Conservation (phyloP, 2,329 filamentous ascomycete species). For the Acephala macrosclerotiorum region DNA sequence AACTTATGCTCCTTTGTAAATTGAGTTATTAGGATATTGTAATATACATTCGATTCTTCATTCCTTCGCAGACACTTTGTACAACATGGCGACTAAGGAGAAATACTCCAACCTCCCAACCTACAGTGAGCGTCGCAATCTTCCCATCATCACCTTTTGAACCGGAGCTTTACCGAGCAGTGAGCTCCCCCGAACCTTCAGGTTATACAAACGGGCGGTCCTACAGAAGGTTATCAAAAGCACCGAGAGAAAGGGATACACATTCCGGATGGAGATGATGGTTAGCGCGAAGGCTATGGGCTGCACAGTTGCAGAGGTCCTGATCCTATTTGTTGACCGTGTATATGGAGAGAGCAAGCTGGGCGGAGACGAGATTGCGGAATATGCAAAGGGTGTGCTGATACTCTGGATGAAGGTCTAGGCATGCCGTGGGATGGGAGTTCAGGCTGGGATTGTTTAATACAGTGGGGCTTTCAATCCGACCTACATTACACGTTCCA, state of each 20-base stretch:
- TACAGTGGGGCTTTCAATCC: neutral
- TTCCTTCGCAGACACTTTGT: constrained; percentile 13
- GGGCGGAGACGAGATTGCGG: constrained; percentile 92
- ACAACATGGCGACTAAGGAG: constrained; percentile 54
- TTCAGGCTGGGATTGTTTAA: constrained; percentile 21
- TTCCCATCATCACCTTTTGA: constrained; percentile 93
- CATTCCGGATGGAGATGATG: constrained; percentile 99
- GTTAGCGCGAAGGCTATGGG: constrained; percentile 96
- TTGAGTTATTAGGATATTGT: constrained; percentile 8
- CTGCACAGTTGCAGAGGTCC: constrained; percentile 91
- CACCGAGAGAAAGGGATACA: constrained; percentile 96
- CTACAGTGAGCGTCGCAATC: constrained; percentile 97
- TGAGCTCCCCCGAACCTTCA: constrained; percentile 75
- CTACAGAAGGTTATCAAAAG: constrained; percentile 88
- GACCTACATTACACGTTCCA: neutral
- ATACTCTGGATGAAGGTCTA: constrained; percentile 81
- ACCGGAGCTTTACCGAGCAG: constrained; percentile 90
- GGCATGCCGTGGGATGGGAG: constrained; percentile 2
- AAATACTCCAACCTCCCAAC: constrained; percentile 98
- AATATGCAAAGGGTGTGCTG: constrained; percentile 89
- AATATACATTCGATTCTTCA: constrained; percentile 22
- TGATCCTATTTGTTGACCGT: constrained; percentile 94
- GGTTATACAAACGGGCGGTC: constrained; percentile 91
- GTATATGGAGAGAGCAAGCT: constrained; percentile 96
- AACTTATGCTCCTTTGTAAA: constrained; percentile 27